Evolutionary conservation across 257 asterid species (phyloP), one percentile per base, ranked within the genome.

Genomic region (Anisodus acutangulus): DNA sequence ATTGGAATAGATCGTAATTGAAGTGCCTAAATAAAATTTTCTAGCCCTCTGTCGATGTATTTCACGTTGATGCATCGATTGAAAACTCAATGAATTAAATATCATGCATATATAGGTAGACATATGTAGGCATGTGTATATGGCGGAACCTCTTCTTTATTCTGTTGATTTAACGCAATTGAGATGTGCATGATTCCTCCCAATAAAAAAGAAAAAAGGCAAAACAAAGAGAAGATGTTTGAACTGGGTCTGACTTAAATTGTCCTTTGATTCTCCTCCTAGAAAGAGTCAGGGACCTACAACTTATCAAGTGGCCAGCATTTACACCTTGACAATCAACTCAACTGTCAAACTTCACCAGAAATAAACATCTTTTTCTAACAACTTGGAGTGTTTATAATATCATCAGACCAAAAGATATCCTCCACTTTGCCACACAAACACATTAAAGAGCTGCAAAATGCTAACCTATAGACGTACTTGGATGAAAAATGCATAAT

Each of bases 401-500:
- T 63, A 62, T 45, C 74, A 74, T 49, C 68, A 84, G 17, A 83
- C 54, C 51, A 22, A 63, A 35, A 39, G 37, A 41, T 26, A 8
- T 58, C 64, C 16, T 45, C 60, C 47, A 31, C 45, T 66, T 31
- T 12, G 43, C 12, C 62, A 55, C 79, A 78, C n/a, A 84, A 37
- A 35, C 79, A 64, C 83, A 87, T 86, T 78, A 82, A 64, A 86
- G 6, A 10, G 45, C 83, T 45, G 83, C 88, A 84, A 62, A 83
- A 64, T 2, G 45, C 19, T 71, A 45, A 8, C 15, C 80, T 47
- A 45, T 19, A n/a, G 16, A 45, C 45, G 9, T n/a, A 72, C 58
- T 43, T 17, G 37, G 26, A 43, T 70, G 57, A 47, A 70, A 70
- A 17, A 10, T 17, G 6, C 39, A 63, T 63, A 62, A 1, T 8